phyloP scores from a whole-genome alignment of 2,329 filamentous ascomycete genomes.

The Knufia fluminis region DNA sequence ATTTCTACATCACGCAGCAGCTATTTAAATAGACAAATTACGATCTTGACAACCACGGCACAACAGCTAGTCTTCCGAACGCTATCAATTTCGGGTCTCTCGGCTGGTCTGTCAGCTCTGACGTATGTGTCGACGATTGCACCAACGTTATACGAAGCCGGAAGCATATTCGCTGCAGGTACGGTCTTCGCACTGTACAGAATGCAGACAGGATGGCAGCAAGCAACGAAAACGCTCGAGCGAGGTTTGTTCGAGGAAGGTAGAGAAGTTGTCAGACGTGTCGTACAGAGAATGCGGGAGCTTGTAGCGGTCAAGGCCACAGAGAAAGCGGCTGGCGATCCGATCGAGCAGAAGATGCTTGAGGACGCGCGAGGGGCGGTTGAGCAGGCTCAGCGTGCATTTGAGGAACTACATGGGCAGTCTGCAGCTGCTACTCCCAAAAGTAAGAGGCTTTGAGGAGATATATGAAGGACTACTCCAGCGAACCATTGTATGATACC shows the following conservation, averaged over 20 bases:
- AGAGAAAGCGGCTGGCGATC: conserved; percentile 24
- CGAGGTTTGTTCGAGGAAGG: conserved; percentile 48
- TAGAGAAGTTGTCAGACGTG: conserved; percentile 44
- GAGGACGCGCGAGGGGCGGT: conserved; percentile 1
- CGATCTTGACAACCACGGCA: conserved; percentile 61
- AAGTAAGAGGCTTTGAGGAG: not conserved
- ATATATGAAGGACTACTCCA: too few species aligned
- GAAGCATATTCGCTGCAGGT: conserved; percentile 50
- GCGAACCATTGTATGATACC: too few species aligned
- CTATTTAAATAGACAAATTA: conserved; percentile 57
- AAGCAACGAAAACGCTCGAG: conserved; percentile 44
- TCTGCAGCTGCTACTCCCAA: not conserved
- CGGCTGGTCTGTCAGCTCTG: conserved; percentile 47
- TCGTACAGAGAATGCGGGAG: conserved; percentile 42
- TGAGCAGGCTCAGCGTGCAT: not conserved
- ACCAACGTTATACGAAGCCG: conserved; percentile 47
- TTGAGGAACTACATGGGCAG: not conserved
- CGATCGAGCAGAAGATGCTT: conserved; percentile 3
- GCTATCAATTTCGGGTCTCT: conserved; percentile 52
- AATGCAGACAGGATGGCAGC: conserved; percentile 52
- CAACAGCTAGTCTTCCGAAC: conserved; percentile 69
- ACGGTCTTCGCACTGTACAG: conserved; percentile 48
- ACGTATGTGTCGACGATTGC: conserved; percentile 46
- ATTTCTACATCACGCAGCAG: conserved; percentile 63
- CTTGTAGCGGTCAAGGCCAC: conserved; percentile 39